Evolutionary conservation across 495 filamentous ascomycete genomes (phyloP), one percentile per base, ranked within the genome.

Genomic region (Daldinia loculata): DNA sequence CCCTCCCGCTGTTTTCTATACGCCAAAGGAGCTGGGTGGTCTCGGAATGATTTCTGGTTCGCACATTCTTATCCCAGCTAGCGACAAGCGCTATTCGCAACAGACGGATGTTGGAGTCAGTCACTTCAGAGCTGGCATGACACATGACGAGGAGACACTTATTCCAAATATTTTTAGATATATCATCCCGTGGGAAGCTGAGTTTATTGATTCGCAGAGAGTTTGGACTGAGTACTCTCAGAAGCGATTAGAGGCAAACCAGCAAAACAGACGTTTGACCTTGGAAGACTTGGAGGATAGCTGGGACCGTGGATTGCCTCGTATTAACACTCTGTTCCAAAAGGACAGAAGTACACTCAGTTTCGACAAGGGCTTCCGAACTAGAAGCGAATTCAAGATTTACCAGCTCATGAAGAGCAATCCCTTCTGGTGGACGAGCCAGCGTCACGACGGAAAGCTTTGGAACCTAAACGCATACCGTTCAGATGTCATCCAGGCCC

Each of bases 321-420:
- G 96, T 82, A 99, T 99, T 82, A 99, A 99, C 78, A 99, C 96
- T 0, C 86, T 99, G 9, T 99, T 99, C 88, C 96, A 99, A 80
- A 99, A 99, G 79, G 96, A 99, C 74, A 88, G 96, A 70, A 97
- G 94, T 80, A 99, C 96, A 0, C 85, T 99, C 65, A 96, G 93
- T 75, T 99, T 99, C 77, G 96, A 99, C 83, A 99, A 99, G 82
- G 96, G 96, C 48, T 98, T 98, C 89, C 91, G 96, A 72, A 89
- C 95, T 29, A 86, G 96, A 36, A 93, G 94, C 27, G 96, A 99
- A 82, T 99, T 98, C 85, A 99, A 98, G 83, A 91, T 92, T 59
- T 99, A 98, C 78, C 95, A 97, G 80, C 83, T 98, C 67, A 98
- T 99, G 95, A 98, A 98, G 89, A 97, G 92, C 84, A 98, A 98